A percentile compares a stretch with the other conserved stretches of the same genome.
Evolutionary conservation across 768 basidiomycete species (phyloP).

Genomic region (Gautieria morchelliformis): DNA sequence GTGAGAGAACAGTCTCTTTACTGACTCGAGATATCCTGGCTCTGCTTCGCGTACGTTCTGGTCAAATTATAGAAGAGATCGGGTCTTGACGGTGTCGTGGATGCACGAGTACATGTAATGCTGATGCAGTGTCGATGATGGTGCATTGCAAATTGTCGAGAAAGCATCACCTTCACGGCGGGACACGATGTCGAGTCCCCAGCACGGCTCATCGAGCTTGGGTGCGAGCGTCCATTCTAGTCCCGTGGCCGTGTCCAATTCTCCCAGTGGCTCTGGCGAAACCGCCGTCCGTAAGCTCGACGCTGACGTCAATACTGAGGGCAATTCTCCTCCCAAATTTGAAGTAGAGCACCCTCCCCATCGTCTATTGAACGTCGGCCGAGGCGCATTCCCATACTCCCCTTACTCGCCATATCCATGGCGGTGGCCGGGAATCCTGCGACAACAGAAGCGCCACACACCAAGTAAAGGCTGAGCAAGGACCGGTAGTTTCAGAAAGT

Average conservation of each 20-base stretch:
- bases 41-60: conserved; percentile 79
- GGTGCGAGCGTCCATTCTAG: no score
- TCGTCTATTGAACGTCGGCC: background rate
- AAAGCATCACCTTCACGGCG: background rate
- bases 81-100: background rate
- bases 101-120: no score
- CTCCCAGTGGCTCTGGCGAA: no score
- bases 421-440: conserved; percentile 28
- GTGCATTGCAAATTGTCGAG: background rate
- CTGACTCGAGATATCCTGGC: conserved; percentile 27
- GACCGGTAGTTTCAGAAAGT: conserved; percentile 13
- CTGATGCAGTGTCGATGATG: background rate
- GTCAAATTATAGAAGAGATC: conserved; percentile 36
- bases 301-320: background rate
- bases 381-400: conserved; percentile 40
- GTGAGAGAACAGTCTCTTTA: no score
- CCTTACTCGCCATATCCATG: conserved; percentile 56
- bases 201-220: background rate
- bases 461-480: conserved; percentile 14
- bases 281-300: no score
- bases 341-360: background rate
- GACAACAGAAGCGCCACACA: conserved; percentile 17
- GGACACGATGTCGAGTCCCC: background rate
- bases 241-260: background rate
- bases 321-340: background rate